Percentiles rank a stretch among this genome's conserved stretches.
Conservation (phyloP, 2,329 filamentous ascomycete genomes). For the Hypoxylon sp. region DNA sequence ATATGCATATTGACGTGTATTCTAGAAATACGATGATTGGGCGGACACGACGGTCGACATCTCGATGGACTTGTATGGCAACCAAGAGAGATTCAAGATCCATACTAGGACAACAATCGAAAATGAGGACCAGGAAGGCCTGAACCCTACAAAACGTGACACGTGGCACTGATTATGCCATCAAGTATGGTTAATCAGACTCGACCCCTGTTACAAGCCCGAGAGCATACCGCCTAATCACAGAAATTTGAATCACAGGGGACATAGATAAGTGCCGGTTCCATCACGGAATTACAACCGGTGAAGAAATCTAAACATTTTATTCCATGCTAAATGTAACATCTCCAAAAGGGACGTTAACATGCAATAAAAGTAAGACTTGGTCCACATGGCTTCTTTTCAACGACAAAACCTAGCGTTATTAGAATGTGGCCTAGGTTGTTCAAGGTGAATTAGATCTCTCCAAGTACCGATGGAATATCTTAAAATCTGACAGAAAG, state of each 20-base stretch:
- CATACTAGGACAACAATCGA: slow-evolving; percentile 7
- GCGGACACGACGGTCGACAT: slow-evolving; percentile 15
- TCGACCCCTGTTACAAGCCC: neutral
- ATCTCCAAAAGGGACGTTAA: neutral
- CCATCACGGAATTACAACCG: neutral
- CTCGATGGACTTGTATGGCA: slow-evolving; percentile 11
- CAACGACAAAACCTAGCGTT: neutral
- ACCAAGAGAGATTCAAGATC: slow-evolving; percentile 10
- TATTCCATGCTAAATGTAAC: neutral
- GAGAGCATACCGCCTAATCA: slow-evolving; percentile 1
- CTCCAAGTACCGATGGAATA: neutral
- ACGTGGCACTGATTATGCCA: neutral
- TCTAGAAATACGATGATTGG: slow-evolving; percentile 25
- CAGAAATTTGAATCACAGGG: neutral
- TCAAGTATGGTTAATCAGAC: neutral
- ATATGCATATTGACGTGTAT: slow-evolving; percentile 2
- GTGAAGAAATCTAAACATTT: neutral
- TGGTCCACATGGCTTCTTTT: neutral
- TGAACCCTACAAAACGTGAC: neutral
- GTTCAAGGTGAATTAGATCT: neutral
- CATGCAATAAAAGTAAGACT: neutral
- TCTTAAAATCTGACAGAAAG: neutral
- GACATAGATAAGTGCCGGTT: neutral
- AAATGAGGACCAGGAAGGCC: neutral
- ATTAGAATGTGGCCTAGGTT: neutral